These are phyloP conservation scores for Colletotrichum spinosum DNA, from an alignment of 2,329 filamentous ascomycete genomes.

Conservation along the genomic window DNA sequence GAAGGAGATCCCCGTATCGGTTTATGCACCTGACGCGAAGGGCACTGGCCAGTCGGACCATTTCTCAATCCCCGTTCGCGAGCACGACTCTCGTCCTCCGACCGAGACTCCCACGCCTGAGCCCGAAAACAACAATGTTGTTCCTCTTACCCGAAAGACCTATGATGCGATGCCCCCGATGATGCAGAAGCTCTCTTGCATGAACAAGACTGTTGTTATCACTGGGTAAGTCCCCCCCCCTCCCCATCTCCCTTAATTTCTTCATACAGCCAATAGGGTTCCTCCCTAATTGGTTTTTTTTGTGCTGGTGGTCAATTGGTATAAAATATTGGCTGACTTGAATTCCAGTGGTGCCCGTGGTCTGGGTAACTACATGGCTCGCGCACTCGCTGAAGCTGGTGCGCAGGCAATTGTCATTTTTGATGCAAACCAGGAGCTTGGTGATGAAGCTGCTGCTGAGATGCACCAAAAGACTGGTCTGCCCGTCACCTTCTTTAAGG, in stretches of 20 bases:
- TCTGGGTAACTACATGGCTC: conserved; percentile 83
- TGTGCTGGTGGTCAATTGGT: no score
- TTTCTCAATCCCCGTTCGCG: conserved; percentile 65
- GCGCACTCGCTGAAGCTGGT: conserved; percentile 80
- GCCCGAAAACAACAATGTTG: conserved; percentile 59
- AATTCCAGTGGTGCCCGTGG: conserved; percentile 75
- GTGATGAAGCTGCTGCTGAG: conserved; percentile 76
- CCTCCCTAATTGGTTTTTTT: no score
- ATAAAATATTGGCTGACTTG: conserved; percentile 11
- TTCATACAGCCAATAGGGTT: no score
- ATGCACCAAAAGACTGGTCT: conserved; percentile 79
- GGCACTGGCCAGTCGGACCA: conserved; percentile 60
- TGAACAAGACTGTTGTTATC: conserved; percentile 77
- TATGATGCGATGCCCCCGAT: conserved; percentile 68
- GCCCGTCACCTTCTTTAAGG: conserved; percentile 81
- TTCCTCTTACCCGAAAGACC: conserved; percentile 64
- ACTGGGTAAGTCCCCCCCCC: conserved; percentile 68
- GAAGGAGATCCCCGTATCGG: conserved; percentile 67
- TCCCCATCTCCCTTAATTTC: no score
- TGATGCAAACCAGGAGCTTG: conserved; percentile 81
- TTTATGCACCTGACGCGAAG: conserved; percentile 62
- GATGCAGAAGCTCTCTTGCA: conserved; percentile 76
- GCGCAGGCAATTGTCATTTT: conserved; percentile 80
- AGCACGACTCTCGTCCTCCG: conserved; percentile 53
- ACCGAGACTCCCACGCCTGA: conserved; percentile 52